Evolutionary conservation across 2,329 filamentous ascomycete genomes (phyloP).

Genomic region (Fusarium scirpi): DNA sequence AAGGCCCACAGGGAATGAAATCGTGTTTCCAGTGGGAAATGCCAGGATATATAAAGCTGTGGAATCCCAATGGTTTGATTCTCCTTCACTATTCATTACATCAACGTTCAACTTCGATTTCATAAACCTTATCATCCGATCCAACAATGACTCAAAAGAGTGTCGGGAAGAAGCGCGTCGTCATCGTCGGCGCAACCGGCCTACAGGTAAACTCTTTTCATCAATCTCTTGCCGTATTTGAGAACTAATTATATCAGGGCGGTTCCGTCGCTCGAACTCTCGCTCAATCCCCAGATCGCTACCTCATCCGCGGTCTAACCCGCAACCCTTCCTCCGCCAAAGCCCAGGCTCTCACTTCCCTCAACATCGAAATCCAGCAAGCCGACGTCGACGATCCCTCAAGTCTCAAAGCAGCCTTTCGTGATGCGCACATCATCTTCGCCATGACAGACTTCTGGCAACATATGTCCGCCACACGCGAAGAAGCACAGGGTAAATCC

Average conservation of each 20-base stretch:
- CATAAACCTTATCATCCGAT: too few relatives aligned
- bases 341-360: not conserved
- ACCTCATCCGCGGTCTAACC: not conserved
- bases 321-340: not conserved
- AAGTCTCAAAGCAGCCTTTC: not conserved
- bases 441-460: conserved; percentile 22
- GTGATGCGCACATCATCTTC: not conserved
- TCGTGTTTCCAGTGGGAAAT: too few relatives aligned
- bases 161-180: not conserved
- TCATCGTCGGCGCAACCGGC: not conserved
- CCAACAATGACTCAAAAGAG: not conserved
- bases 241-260: not conserved
- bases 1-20: too few relatives aligned
- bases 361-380: not conserved
- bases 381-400: not conserved
- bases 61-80: too few relatives aligned
- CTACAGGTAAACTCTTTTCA: not conserved
- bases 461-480: conserved; percentile 3
- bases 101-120: too few relatives aligned
- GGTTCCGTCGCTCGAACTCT: conserved; percentile 3
- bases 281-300: not conserved
- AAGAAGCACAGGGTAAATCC: not conserved
- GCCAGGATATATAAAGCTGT: too few relatives aligned
- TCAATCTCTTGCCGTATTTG: too few relatives aligned
- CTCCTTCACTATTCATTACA: too few relatives aligned